Base-by-base conservation (phyloP, 2,329 filamentous ascomycete genomes). In the Scytalidium sp. region DNA sequence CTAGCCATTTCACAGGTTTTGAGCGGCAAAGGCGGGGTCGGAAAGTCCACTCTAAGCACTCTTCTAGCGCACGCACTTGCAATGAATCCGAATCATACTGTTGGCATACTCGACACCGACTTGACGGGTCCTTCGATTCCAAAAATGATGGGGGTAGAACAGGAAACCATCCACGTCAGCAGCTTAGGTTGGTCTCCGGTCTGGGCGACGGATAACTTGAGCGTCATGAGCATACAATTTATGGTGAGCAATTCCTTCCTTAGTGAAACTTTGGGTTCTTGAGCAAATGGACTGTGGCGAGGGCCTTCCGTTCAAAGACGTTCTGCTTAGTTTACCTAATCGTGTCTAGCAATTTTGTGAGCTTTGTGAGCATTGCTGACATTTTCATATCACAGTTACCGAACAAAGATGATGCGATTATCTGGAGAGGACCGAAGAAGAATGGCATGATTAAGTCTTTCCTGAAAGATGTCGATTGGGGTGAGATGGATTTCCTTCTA, bases 361-460 rank as follows among this genome's bases (percentile, higher is more conserved):
- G n/a, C n/a, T n/a, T n/a, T n/a, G n/a, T n/a, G n/a, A n/a, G n/a
- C n/a, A n/a, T n/a, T n/a, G n/a, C n/a, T n/a, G n/a, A n/a, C n/a
- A n/a, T n/a, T n/a, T n/a, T n/a, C n/a, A n/a, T n/a, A n/a, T n/a
- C n/a, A n/a, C n/a, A n/a, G 17, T n/a, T 36, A 7, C 32, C 32
- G 11, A n/a, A 36, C 17, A 80, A 89, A 43, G 93, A 99, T 68
- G 92, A 96, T 64, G 94, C 94, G 3, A 86, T 99, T 39, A 99
- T 99, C 58, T 99, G 94, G 94, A 82, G 94, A 45, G 94, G 94
- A 0, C 88, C 94, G 2, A 99, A 99, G 80, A 99, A 99, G 80
- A 99, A 97, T 63, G 94, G 94, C 0, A 73, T 99, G 50, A 97
- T 99, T 66, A 99, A 99, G 75, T 89, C 95, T 68, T 99, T 99